phyloP scores from a whole-genome alignment of 139 green algal species.

The Gonium pectorale region DNA sequence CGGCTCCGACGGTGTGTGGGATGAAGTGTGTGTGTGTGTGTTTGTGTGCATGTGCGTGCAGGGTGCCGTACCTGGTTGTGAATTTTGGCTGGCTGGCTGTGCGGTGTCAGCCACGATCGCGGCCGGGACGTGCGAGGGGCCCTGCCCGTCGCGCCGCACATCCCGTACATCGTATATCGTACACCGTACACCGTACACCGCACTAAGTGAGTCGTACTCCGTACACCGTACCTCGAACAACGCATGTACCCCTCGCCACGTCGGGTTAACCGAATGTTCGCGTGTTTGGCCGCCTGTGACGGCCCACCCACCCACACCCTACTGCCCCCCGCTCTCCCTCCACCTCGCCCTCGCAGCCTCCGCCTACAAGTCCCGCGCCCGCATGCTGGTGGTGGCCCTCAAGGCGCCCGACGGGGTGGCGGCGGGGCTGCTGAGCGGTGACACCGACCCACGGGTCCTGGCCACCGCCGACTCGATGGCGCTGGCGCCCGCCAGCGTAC shows the following conservation, averaged over 20 bases:
- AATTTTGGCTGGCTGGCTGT: too few species aligned
- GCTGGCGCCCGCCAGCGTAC: conserved; percentile 1
- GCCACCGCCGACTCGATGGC: conserved; percentile 12
- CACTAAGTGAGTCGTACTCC: too few species aligned
- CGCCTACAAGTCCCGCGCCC: conserved; percentile 36
- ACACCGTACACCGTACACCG: too few species aligned
- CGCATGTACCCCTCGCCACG: not conserved
- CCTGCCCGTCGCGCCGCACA: too few species aligned
- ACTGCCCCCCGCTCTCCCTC: too few species aligned
- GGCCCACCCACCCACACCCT: not conserved
- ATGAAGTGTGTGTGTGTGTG: not conserved
- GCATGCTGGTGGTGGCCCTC: conserved; percentile 46
- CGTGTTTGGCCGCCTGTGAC: too few species aligned
- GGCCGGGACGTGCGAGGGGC: too few species aligned
- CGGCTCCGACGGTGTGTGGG: conserved; percentile 7
- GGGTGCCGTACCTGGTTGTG: too few species aligned
- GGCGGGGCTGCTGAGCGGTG: conserved; percentile 32
- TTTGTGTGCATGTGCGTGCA: not conserved
- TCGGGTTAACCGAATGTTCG: not conserved
- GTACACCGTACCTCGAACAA: not conserved
- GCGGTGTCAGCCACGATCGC: too few species aligned
- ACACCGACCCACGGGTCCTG: conserved; percentile 1
- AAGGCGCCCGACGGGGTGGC: conserved; percentile 48
- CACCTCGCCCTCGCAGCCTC: not conserved
- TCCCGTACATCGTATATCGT: too few species aligned